These are phyloP conservation scores for Aureobasidium sp. DNA, from an alignment of 2,329 filamentous ascomycete species.

Conservation along the genomic window DNA sequence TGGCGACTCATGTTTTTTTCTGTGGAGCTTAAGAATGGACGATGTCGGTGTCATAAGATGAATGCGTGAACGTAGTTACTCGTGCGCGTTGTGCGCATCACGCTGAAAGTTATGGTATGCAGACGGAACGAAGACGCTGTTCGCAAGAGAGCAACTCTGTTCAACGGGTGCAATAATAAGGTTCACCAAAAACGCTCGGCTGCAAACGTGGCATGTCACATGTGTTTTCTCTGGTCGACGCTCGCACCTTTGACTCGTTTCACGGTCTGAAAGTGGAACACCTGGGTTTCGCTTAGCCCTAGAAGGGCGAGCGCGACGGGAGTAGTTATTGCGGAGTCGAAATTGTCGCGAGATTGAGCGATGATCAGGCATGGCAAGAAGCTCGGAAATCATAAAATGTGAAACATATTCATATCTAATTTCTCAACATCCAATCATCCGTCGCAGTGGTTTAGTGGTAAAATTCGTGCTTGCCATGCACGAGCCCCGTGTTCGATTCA, in stretches of 20 bases:
- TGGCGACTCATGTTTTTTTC: neutral
- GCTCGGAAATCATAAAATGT: no score
- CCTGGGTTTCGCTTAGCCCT: neutral
- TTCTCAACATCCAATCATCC: neutral
- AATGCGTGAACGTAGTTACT: neutral
- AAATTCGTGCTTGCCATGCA: constrained; percentile 13
- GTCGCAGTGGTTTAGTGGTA: constrained; percentile 14
- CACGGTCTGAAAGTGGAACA: neutral
- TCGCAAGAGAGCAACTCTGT: neutral
- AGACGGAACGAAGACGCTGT: neutral
- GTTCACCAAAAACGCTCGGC: neutral
- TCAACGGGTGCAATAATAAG: neutral
- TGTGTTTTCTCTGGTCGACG: neutral
- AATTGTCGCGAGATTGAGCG: no score
- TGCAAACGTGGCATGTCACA: neutral
- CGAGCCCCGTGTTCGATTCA: constrained; percentile 14
- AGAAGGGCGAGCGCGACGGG: no score
- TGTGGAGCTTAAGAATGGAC: neutral
- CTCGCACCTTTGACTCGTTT: neutral
- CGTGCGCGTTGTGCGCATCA: neutral
- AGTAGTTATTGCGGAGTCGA: neutral
- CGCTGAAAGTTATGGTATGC: neutral
- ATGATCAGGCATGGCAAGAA: no score
- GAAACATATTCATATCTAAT: neutral
- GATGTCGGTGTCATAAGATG: neutral